Evolutionary conservation across 306 rosid species (phyloP).

Genomic region (Vigna reflexopilosa): DNA sequence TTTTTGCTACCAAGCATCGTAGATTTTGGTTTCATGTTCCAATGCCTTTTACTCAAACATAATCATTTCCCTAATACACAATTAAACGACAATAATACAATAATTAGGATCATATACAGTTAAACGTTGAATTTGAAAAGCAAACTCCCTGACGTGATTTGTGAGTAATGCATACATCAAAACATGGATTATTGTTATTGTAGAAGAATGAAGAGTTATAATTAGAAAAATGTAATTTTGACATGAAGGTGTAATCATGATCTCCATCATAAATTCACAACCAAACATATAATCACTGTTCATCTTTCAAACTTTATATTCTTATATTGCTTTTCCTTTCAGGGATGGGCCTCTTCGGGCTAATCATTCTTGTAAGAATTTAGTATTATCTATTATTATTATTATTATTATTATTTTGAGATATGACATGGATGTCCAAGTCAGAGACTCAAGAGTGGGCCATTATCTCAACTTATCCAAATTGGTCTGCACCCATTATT

Average conservation of each 20-base stretch:
- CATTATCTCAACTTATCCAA: slow-evolving; percentile 4
- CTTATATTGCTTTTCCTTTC: not conserved
- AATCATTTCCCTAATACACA: no score
- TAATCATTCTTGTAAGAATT: not conserved
- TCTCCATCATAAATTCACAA: not conserved
- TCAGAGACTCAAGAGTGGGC: slow-evolving; percentile 9
- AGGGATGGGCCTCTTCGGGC: not conserved
- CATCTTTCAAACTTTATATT: not conserved
- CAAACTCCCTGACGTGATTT: not conserved
- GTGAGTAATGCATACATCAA: not conserved
- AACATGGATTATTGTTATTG: not conserved
- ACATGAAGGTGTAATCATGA: not conserved
- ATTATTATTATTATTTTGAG: not conserved
- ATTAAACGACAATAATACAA: no score
- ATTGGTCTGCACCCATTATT: not conserved
- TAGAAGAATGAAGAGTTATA: not conserved
- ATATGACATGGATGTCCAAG: not conserved
- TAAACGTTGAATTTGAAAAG: no score
- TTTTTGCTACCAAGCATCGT: slow-evolving; percentile 28
- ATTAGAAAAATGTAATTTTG: slow-evolving; percentile 5
- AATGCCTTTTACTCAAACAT: no score
- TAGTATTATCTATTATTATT: no score
- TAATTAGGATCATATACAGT: no score
- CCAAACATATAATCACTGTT: not conserved
- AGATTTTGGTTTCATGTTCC: not conserved